Evolutionary conservation across 2,329 filamentous ascomycete genomes (phyloP), one percentile per base, ranked within the genome.

Genomic region (Arthrobotrys sphaeroides): DNA sequence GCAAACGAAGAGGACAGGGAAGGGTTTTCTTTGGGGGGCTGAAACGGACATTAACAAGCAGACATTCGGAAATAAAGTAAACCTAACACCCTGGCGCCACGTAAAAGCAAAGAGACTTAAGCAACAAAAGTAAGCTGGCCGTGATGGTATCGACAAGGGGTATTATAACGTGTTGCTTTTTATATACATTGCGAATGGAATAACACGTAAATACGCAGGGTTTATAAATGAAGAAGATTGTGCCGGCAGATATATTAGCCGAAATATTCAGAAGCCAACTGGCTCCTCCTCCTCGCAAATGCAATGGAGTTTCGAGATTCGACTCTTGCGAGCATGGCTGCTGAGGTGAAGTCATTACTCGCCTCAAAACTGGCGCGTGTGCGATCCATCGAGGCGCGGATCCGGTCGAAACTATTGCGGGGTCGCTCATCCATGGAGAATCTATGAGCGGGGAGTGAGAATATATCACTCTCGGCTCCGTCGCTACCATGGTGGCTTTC

Each of bases 401-500:
- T 88, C 66, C 94, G 88, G 80, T 98, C 94, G 81, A 91, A 96
- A n/a, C 92, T 96, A 42, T 92, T 92, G 77, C 93, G 86, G 3
- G 90, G 86, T 75, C 90, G 87, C 77, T 93, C 90, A 73, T 91
- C 90, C 78, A 88, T 81, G 13, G 90, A 90, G 78, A 85, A 84
- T 76, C 89, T 87, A 79, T 88, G 88, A 57, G 86, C 84, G 20
- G 93, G 96, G 82, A 93, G 96, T 42, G 79, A 78, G 18, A 77
- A 77, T 36, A 77, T 77, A 45, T 78, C 79, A 24, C 79, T 79
- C 80, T 96, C 94, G 57, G 95, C 97, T 76, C 93, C 94, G 82
- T 97, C 94, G 83, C 94, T 97, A 75, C 93, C 93, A 79, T 94
- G 96, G 81, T 96, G 92, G 80, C 92, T 95, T 79, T 88, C 86